Percentiles rank a stretch among this genome's conserved stretches.
Evolutionary conservation across 345 rosid genomes (phyloP).

Genomic region (Salix suchowensis): DNA sequence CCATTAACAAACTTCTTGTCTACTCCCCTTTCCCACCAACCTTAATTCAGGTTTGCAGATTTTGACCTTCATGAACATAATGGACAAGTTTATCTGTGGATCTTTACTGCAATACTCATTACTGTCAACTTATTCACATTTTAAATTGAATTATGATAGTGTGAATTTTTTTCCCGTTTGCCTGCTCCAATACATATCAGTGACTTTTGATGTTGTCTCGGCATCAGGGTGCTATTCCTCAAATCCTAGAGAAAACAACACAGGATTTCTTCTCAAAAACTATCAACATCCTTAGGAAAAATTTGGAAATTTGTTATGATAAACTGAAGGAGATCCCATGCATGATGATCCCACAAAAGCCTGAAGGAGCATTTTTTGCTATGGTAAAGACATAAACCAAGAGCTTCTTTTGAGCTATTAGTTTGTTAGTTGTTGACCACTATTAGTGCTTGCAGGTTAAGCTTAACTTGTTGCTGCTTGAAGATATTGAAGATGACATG

Average conservation of each 20-base stretch:
- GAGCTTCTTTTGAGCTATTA: neutral
- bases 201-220: neutral
- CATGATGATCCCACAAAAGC: neutral
- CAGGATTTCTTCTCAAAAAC: neutral
- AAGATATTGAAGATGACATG: neutral
- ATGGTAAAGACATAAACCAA: neutral
- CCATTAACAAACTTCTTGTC: neutral
- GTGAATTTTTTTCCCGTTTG: neutral
- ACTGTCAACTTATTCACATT: neutral
- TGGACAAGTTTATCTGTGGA: neutral
- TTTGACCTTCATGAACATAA: neutral
- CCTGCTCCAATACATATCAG: neutral
- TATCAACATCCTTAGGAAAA: neutral
- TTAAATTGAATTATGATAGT: neutral
- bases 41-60: neutral
- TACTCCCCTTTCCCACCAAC: neutral
- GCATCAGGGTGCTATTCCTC: neutral
- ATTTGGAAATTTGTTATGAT: neutral
- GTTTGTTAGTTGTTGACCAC: neutral
- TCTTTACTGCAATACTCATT: neutral
- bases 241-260: neutral
- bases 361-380: neutral
- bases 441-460: neutral
- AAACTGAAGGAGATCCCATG: neutral
- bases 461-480: neutral